These are phyloP conservation scores for Penicillium silybi DNA, from an alignment of 495 filamentous ascomycete genomes.

Conservation along the genomic window DNA sequence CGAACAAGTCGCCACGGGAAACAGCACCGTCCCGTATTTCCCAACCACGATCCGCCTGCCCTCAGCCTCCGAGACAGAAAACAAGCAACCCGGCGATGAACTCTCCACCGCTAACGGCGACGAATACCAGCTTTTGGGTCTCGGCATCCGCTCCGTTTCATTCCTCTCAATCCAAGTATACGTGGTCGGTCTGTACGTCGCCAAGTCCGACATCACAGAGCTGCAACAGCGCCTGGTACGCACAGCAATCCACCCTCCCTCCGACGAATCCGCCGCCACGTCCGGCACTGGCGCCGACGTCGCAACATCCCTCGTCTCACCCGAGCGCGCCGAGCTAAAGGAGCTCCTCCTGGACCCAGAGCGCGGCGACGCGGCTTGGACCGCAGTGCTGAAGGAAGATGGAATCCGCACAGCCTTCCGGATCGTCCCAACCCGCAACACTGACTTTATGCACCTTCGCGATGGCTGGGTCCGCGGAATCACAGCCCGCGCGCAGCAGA, in stretches of 20 bases:
- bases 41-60: slow-evolving; percentile 67
- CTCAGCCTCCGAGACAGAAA: slow-evolving; percentile 30
- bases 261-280: slow-evolving; percentile 40
- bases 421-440: slow-evolving; percentile 80
- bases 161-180: slow-evolving; percentile 93
- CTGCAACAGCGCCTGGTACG: slow-evolving; percentile 55
- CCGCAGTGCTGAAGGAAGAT: slow-evolving; percentile 58
- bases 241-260: slow-evolving; percentile 34
- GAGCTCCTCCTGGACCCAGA: slow-evolving; percentile 64
- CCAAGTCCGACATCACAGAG: slow-evolving; percentile 64
- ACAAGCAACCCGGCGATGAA: slow-evolving; percentile 39
- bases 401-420: slow-evolving; percentile 67
- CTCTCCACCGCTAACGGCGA: slow-evolving; percentile 34
- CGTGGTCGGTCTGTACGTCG: slow-evolving; percentile 86
- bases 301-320: slow-evolving; percentile 78
- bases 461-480: slow-evolving; percentile 89
- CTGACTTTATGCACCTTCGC: slow-evolving; percentile 85
- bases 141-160: slow-evolving; percentile 83
- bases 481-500: slow-evolving; percentile 58
- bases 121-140: slow-evolving; percentile 82
- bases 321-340: slow-evolving; percentile 69
- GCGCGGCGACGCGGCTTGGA: slow-evolving; percentile 66
- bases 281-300: slow-evolving; percentile 51
- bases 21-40: slow-evolving; percentile 75
- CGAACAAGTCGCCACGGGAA: slow-evolving; percentile 76